Percentiles rank a stretch among this genome's conserved stretches.
Conservation (phyloP, 2,329 filamentous ascomycete species). For the Whalleya microplaca region DNA sequence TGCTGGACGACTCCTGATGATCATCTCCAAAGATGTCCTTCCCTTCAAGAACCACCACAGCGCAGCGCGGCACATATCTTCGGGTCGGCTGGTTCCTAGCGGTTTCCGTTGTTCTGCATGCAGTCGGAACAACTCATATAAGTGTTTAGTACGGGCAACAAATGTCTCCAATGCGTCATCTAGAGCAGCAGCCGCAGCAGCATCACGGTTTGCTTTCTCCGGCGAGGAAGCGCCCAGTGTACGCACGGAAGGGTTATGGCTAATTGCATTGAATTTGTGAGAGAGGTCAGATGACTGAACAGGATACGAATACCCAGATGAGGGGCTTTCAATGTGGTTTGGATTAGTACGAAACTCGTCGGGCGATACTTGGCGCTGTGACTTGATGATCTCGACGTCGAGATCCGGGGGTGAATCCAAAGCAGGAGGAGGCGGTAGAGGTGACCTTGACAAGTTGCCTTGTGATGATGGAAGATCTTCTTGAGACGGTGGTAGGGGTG, state of each 20-base stretch:
- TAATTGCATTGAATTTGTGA: slow-evolving; percentile 31
- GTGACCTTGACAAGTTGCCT: slow-evolving; percentile 18
- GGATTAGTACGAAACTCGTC: slow-evolving; percentile 33
- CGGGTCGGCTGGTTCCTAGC: slow-evolving; percentile 62
- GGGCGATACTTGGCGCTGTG: slow-evolving; percentile 25
- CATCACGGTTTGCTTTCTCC: slow-evolving; percentile 41
- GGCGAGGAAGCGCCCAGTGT: slow-evolving; percentile 24
- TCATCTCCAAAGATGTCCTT: slow-evolving; percentile 72
- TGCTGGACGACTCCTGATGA: slow-evolving; percentile 67
- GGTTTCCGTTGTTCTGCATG: slow-evolving; percentile 76
- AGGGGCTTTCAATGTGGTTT: slow-evolving; percentile 27
- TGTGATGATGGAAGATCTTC: slow-evolving; percentile 10
- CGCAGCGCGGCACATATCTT: slow-evolving; percentile 72
- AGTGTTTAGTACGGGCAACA: slow-evolving; percentile 69
- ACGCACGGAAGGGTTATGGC: slow-evolving; percentile 29
- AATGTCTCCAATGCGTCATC: slow-evolving; percentile 74
- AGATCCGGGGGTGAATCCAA: slow-evolving; percentile 28
- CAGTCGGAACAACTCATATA: slow-evolving; percentile 75
- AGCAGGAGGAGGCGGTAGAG: slow-evolving; percentile 20
- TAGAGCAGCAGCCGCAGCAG: slow-evolving; percentile 48
- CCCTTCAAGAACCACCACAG: slow-evolving; percentile 92
- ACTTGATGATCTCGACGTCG: slow-evolving; percentile 19
- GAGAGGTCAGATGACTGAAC: too few relatives aligned
- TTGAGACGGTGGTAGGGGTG: slow-evolving; percentile 21
- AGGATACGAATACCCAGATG: slow-evolving; percentile 23